These are phyloP conservation scores for Santalum album DNA, from an alignment of 164 flowering plant species.

Conservation along the genomic window DNA sequence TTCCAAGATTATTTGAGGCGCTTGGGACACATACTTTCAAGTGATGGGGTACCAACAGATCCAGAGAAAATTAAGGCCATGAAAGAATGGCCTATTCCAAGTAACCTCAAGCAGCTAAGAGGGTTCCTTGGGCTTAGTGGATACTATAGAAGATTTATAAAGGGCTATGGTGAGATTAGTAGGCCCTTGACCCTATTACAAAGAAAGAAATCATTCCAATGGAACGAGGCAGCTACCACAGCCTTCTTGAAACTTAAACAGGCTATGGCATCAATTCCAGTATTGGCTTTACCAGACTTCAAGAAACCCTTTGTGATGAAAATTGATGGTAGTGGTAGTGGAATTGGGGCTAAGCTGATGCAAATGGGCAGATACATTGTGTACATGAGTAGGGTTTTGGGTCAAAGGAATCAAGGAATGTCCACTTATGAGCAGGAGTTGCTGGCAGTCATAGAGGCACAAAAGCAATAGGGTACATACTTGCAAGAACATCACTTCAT, in stretches of 20 bases:
- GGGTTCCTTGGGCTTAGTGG: neutral
- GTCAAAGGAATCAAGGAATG: too few species aligned
- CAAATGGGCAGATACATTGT: neutral
- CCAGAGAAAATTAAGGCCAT: neutral
- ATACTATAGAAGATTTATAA: neutral
- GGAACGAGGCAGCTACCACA: neutral
- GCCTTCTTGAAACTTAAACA: neutral
- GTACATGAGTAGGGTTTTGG: neutral
- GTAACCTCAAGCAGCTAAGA: neutral
- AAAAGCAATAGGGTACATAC: too few species aligned
- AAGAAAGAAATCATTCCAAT: neutral
- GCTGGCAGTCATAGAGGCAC: too few species aligned
- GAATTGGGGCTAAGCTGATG: neutral
- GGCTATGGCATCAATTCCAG: neutral
- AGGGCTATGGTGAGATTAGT: neutral
- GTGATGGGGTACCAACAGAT: neutral
- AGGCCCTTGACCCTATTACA: neutral
- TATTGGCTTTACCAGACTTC: neutral
- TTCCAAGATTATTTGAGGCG: neutral
- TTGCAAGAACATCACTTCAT: too few species aligned
- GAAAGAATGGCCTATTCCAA: neutral
- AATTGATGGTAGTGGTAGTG: neutral
- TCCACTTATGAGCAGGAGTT: neutral
- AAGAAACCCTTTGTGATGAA: neutral
- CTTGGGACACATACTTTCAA: neutral